Evolutionary conservation across 306 rosid genomes (phyloP).

Genomic region (Cucumis hystrix): DNA sequence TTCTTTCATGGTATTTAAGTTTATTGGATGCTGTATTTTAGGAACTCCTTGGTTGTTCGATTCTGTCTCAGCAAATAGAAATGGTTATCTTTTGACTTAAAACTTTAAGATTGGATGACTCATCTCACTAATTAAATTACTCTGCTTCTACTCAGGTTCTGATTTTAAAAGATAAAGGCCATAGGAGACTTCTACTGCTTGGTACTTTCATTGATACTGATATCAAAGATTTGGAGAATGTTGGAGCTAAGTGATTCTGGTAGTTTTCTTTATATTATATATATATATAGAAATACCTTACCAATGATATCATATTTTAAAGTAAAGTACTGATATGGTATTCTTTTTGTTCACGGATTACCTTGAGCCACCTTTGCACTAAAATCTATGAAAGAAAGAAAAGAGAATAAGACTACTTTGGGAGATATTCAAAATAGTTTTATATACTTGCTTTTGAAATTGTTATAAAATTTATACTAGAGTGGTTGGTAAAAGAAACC

Average conservation of each 20-base stretch:
- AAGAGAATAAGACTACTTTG: background rate
- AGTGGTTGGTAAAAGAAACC: background rate
- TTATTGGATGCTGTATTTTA: background rate
- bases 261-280: background rate
- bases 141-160: background rate
- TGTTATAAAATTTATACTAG: background rate
- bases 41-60: background rate
- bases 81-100: background rate
- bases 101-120: background rate
- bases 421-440: background rate
- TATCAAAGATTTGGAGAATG: conserved; percentile 4
- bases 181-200: background rate
- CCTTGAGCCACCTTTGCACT: background rate
- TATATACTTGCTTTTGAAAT: background rate
- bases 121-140: background rate
- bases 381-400: background rate
- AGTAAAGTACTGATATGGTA: background rate
- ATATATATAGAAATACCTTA: background rate
- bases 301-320: background rate
- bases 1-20: background rate
- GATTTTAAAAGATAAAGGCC: background rate
- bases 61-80: background rate
- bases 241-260: conserved; percentile 4
- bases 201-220: background rate
- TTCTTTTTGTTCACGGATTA: background rate